Base-by-base conservation (phyloP, 2,329 filamentous ascomycete genomes). In the Clarireedia monteithiana region DNA sequence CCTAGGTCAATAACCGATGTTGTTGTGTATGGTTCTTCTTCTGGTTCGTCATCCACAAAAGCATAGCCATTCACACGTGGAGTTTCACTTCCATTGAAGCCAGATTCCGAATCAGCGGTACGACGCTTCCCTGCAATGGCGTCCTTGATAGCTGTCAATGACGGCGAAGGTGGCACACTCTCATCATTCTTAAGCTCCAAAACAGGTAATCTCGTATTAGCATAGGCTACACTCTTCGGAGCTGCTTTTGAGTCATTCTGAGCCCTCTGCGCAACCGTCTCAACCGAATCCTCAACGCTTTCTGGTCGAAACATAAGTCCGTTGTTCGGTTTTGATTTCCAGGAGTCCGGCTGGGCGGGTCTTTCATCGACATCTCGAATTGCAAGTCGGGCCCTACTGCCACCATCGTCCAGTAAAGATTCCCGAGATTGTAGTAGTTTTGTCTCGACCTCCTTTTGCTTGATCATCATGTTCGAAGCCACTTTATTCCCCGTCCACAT, bases 31-130 rank as follows among this genome's bases (percentile, higher is more conserved):
- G 70, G 63, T 50, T 77, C 76, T 52, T 76, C 66, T 15, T 77
- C 77, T 0, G 81, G 80, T 42, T 87, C 88, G 56, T 95, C 90
- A 63, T 96, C 91, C 38, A 99, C 91, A 71, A 96, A 97, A 0
- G 90, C 82, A 69, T 96, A 99, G 1, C 94, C 94, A 60, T 95
- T 95, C 0, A 97, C 89, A 2, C 89, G 81, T 0, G 92, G 94
- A 0, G 92, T 97, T 70, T 95, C 91, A 1, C 77, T 76, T 58
- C 76, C 81, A 2, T 77, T 77, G 9, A 75, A 69, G 4, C 71
- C 75, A 5, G 81, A 81, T 62, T 89, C 84, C 12, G 82, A 82
- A 24, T 85, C 81, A 7, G 77, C 79, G 2, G 77, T 74, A 7
- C 82, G 80, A 4, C 86, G 82, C 6, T 77, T 82, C 9, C 91